phyloP scores from a whole-genome alignment of 805 yeast genomes.

The Wickerhamomyces tratensis region DNA sequence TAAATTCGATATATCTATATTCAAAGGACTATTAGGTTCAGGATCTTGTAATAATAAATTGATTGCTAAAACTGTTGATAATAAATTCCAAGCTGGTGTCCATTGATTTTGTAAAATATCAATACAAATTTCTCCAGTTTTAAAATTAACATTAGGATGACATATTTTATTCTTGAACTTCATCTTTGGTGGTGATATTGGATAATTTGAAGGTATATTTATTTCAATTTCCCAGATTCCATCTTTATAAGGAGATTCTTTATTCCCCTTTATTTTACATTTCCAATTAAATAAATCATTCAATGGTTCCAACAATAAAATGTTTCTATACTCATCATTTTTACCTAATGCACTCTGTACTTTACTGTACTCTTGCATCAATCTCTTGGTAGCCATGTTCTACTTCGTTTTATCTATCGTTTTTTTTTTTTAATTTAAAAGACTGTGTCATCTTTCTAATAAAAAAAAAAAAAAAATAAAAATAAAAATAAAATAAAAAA shows the following conservation, averaged over 20 bases:
- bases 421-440: too few species aligned
- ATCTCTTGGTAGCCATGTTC: constrained; percentile 22
- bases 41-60: constrained; percentile 50
- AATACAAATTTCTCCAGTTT: constrained; percentile 61
- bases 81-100: constrained; percentile 70
- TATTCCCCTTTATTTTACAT: constrained; percentile 41
- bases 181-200: constrained; percentile 48
- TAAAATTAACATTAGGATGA: constrained; percentile 40
- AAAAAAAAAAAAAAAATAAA: too few species aligned
- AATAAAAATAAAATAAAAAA: too few species aligned
- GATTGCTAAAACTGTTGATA: constrained; percentile 46
- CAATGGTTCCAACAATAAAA: constrained; percentile 36
- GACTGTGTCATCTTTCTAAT: too few species aligned
- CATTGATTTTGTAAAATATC: constrained; percentile 53
- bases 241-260: constrained; percentile 39
- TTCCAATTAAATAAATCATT: constrained; percentile 42
- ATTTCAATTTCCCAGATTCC: constrained; percentile 44
- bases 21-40: constrained; percentile 63
- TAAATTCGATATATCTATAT: constrained; percentile 59
- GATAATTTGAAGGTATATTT: constrained; percentile 38
- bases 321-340: constrained; percentile 17
- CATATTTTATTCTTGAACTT: constrained; percentile 31
- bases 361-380: constrained; percentile 25
- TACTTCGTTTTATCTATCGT: too few species aligned
- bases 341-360: constrained; percentile 19